Conservation (phyloP, 2,329 filamentous ascomycete genomes). For the Ophiostoma perfectum region DNA sequence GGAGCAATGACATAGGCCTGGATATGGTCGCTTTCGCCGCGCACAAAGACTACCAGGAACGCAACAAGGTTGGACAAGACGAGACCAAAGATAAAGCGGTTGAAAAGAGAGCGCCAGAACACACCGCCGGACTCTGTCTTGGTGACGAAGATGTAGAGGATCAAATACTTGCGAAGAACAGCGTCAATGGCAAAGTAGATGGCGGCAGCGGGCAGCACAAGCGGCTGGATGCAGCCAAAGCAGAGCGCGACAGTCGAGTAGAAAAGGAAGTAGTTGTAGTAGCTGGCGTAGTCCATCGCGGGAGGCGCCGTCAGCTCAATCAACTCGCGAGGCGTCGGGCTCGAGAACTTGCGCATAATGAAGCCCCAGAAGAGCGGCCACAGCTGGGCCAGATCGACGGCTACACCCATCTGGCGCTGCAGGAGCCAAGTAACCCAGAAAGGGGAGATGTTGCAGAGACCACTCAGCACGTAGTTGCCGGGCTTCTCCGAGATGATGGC, state of each 20-base stretch:
- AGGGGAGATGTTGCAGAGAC: constrained; percentile 72
- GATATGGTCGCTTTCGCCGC: constrained; percentile 53
- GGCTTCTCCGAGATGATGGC: constrained; percentile 62
- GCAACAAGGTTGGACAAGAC: constrained; percentile 75
- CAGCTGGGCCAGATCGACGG: constrained; percentile 87
- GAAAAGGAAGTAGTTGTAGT: constrained; percentile 97
- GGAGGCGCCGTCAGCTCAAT: constrained; percentile 92
- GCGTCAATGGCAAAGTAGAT: constrained; percentile 85
- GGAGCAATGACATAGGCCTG: constrained; percentile 67
- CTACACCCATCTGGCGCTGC: constrained; percentile 86
- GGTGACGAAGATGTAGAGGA: constrained; percentile 92
- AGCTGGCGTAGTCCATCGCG: constrained; percentile 88
- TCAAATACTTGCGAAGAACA: constrained; percentile 88
- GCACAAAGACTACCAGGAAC: constrained; percentile 68
- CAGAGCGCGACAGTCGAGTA: constrained; percentile 85
- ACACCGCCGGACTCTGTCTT: constrained; percentile 93
- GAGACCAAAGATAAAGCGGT: constrained; percentile 79
- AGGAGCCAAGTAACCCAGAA: constrained; percentile 95
- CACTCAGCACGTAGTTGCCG: constrained; percentile 56
- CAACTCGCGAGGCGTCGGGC: constrained; percentile 81
- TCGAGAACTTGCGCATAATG: constrained; percentile 75
- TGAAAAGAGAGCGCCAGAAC: constrained; percentile 89
- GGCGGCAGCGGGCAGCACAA: constrained; percentile 79
- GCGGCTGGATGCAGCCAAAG: constrained; percentile 78
- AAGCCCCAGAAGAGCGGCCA: constrained; percentile 81